phyloP scores from a whole-genome alignment of 306 rosid species.

The Oemleria cerasiformis region DNA sequence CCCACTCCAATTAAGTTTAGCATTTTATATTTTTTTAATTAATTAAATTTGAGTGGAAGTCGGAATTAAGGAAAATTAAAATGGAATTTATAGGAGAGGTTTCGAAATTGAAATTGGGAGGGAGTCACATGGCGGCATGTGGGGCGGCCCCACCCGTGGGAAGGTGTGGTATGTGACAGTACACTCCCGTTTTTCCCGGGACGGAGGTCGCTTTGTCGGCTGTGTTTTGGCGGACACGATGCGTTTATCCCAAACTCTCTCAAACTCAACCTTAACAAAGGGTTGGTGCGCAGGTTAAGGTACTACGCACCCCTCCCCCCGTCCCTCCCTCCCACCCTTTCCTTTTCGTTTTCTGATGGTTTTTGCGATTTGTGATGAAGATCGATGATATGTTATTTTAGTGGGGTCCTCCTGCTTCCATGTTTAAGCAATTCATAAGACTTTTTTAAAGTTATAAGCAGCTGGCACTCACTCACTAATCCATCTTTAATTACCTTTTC shows the following conservation, averaged over 20 bases:
- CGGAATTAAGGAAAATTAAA: background rate
- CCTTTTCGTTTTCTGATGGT: background rate
- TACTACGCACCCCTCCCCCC: background rate
- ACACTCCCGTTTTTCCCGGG: slow-evolving; percentile 54
- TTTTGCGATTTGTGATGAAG: background rate
- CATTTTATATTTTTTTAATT: no score
- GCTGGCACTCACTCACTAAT: slow-evolving; percentile 46
- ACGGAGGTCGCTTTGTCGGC: slow-evolving; percentile 50
- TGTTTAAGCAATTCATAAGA: slow-evolving; percentile 16
- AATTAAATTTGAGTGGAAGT: background rate
- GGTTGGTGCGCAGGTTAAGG: background rate
- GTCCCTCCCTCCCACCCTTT: background rate
- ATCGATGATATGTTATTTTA: background rate
- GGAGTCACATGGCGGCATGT: slow-evolving; percentile 56
- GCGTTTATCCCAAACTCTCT: slow-evolving; percentile 4
- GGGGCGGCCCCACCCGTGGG: slow-evolving; percentile 52
- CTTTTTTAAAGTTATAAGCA: slow-evolving; percentile 23
- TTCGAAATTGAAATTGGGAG: slow-evolving; percentile 16
- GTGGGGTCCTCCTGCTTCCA: slow-evolving; percentile 4
- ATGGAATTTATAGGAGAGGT: background rate
- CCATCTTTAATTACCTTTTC: slow-evolving; percentile 22
- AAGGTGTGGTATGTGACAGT: slow-evolving; percentile 18
- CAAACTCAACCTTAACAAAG: background rate
- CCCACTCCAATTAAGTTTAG: no score
- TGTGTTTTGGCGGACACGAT: slow-evolving; percentile 21